Conservation (phyloP, 805 yeast genomes). For the Lachancea dasiensis region DNA sequence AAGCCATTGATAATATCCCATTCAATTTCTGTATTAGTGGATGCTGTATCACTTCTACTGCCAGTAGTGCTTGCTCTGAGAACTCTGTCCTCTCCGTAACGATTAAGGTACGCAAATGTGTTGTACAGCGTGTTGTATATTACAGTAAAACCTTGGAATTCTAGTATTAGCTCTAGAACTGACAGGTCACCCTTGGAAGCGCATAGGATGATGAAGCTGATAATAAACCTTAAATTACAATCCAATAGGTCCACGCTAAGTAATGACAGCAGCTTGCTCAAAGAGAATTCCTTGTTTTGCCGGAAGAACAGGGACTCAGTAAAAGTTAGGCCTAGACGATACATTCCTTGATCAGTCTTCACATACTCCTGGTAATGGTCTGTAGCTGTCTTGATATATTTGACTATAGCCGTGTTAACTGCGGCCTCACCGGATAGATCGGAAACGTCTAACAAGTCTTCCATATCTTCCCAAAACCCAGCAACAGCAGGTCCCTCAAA, state of each 20-base stretch:
- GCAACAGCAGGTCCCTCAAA: constrained; percentile 10
- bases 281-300: constrained; percentile 38
- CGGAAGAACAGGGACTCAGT: constrained; percentile 35
- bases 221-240: constrained; percentile 35
- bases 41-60: constrained; percentile 6
- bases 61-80: constrained; percentile 9
- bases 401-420: constrained; percentile 26
- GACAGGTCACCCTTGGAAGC: constrained; percentile 40
- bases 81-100: constrained; percentile 21
- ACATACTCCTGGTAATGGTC: constrained; percentile 25
- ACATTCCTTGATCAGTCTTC: constrained; percentile 31
- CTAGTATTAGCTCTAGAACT: constrained; percentile 41
- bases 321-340: constrained; percentile 32
- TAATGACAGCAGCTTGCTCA: constrained; percentile 44
- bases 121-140: constrained; percentile 39
- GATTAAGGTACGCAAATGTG: constrained; percentile 30
- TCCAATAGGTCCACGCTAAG: constrained; percentile 35
- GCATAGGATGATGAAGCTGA: constrained; percentile 40
- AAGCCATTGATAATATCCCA: constrained; percentile 30
- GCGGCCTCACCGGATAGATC: constrained; percentile 11
- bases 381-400: constrained; percentile 24
- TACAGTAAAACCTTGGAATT: constrained; percentile 47
- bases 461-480: constrained; percentile 28
- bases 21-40: constrained; percentile 24
- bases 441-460: constrained; percentile 17